These are phyloP conservation scores for Neobulgaria alba DNA, from an alignment of 2,329 filamentous ascomycete genomes.

Conservation along the genomic window DNA sequence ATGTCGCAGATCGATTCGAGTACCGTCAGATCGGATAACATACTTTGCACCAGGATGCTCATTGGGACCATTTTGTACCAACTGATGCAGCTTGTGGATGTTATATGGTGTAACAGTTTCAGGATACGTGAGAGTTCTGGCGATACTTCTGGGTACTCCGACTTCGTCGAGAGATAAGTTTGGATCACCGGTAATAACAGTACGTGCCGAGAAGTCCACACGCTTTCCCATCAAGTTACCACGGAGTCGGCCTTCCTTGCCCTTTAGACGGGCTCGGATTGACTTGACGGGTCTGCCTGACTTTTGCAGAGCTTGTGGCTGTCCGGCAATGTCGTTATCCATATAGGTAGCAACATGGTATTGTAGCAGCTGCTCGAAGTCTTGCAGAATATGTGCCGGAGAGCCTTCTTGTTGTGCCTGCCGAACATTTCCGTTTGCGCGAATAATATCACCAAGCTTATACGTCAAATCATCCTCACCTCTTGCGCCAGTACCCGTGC, in stretches of 20 bases:
- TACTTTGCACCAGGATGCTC: constrained; percentile 95
- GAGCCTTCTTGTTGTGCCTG: constrained; percentile 87
- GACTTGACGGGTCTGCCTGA: constrained; percentile 94
- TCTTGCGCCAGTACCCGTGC: constrained; percentile 81
- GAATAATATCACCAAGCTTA: constrained; percentile 97
- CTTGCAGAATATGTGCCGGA: constrained; percentile 79
- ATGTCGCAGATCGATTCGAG: constrained; percentile 88
- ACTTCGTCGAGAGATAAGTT: constrained; percentile 96
- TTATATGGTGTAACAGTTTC: constrained; percentile 98
- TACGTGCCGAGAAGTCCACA: constrained; percentile 98
- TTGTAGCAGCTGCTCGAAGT: constrained; percentile 87
- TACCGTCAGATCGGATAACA: constrained; percentile 87
- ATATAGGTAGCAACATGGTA: constrained; percentile 99
- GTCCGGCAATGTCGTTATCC: constrained; percentile 98
- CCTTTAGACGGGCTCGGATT: constrained; percentile 93
- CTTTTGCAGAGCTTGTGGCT: constrained; percentile 92
- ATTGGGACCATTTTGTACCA: constrained; percentile 89
- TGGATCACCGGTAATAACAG: constrained; percentile 97
- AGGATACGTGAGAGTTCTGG: constrained; percentile 86
- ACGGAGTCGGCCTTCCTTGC: constrained; percentile 94
- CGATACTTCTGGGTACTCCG: constrained; percentile 89
- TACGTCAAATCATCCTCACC: constrained; percentile 99
- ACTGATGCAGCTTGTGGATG: constrained; percentile 79
- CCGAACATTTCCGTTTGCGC: constrained; percentile 90
- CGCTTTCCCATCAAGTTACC: constrained; percentile 99